Evolutionary conservation across 768 basidiomycete species (phyloP), one percentile per base, ranked within the genome.

Genomic region (Phylloporus scabripes): DNA sequence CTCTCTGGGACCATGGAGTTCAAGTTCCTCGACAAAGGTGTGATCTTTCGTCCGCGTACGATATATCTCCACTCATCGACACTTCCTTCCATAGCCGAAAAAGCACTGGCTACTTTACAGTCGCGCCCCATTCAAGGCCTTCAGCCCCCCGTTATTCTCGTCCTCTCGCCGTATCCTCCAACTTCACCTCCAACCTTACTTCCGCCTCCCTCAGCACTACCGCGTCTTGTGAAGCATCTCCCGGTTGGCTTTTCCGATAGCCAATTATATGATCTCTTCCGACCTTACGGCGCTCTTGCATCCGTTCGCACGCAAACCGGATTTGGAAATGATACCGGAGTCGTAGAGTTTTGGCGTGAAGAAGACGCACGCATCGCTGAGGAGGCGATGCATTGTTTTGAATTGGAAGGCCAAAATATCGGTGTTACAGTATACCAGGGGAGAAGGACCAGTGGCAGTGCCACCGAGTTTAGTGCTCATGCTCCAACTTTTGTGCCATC

Each of bases 341-440:
- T 88, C 45, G 76, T 92, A 36, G 87, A 92, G 64, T 92, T 87
- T 64, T 92, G 87, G 87, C 79, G 83, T 48, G 91, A 92, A 64
- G 86, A 87, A 32, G 89, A 92, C 60, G 90, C 87, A 7, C 77
- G 80, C 21, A 70, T 75, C 20, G 90, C 87, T 0, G 88, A 92
- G 60, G 83, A 85, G 34, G 81, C 83, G 2, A 76, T 92, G 79
- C 88, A 92, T 66, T 91, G 87, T 56, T 78, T 83, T 14, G 88
- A 92, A 37, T 72, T 92, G 12, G 85, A 86, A 36, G 89, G 87
- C 10, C 83, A 86, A 61, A 90, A 89, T 60, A 92, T 92, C 53
- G 81, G 86, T 7, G 86, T 92, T 5, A 86, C 88, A 57, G 62
- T 87, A 36, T 92, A 86, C 63, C 85, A 85, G 53, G 79, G 79